phyloP scores from a whole-genome alignment of 2,329 filamentous ascomycete species.

The Scleromitrula shiraiana region DNA sequence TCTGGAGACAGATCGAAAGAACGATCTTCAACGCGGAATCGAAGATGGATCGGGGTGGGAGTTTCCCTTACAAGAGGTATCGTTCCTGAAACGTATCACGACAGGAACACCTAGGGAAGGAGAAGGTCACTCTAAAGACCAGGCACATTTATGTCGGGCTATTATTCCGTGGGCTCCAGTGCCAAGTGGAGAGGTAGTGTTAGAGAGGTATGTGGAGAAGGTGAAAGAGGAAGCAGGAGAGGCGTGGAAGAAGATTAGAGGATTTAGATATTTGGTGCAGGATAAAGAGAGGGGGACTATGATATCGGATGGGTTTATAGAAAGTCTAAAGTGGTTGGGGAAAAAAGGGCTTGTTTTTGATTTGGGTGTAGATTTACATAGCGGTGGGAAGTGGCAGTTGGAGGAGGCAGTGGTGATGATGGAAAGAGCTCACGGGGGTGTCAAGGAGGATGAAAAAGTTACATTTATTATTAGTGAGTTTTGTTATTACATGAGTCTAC shows the following conservation, averaged over 20 bases:
- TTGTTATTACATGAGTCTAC: not conserved
- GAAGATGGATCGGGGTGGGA: slow-evolving; percentile 51
- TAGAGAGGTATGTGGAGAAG: slow-evolving; percentile 57
- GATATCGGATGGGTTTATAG: slow-evolving; percentile 55
- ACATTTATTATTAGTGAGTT: slow-evolving; percentile 29
- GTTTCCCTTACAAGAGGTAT: slow-evolving; percentile 63
- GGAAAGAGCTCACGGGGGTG: slow-evolving; percentile 53
- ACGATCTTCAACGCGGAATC: slow-evolving; percentile 43
- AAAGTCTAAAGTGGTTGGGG: slow-evolving; percentile 57
- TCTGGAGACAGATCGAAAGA: slow-evolving; percentile 71
- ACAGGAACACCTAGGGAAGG: slow-evolving; percentile 47
- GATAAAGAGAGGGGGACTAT: slow-evolving; percentile 62
- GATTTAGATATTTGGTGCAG: slow-evolving; percentile 78
- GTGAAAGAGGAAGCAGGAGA: slow-evolving; percentile 55
- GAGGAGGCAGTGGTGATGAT: slow-evolving; percentile 66
- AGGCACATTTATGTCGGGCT: slow-evolving; percentile 53
- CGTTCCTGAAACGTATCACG: slow-evolving; percentile 58
- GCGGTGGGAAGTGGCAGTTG: slow-evolving; percentile 66
- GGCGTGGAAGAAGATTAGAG: slow-evolving; percentile 59
- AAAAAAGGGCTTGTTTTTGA: slow-evolving; percentile 65
- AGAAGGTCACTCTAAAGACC: slow-evolving; percentile 47
- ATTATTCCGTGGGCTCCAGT: slow-evolving; percentile 85
- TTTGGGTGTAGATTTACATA: slow-evolving; percentile 72
- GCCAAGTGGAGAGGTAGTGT: slow-evolving; percentile 48
- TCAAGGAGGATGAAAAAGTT: slow-evolving; percentile 48